These are phyloP conservation scores for Mentha longifolia DNA, from an alignment of 257 asterid species.

Conservation along the genomic window DNA sequence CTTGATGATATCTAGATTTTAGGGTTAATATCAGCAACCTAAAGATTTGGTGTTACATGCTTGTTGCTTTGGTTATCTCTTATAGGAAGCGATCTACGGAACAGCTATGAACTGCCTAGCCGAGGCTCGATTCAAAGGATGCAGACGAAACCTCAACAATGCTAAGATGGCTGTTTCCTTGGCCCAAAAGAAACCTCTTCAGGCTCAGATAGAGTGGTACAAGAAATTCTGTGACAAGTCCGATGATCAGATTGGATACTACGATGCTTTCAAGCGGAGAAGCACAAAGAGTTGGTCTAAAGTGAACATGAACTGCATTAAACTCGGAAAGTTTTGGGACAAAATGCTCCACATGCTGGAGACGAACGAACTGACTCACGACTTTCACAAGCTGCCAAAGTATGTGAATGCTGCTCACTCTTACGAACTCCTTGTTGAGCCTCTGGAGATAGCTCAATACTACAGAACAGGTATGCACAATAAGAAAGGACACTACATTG, in stretches of 20 bases:
- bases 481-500: slow-evolving; percentile 72
- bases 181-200: slow-evolving; percentile 59
- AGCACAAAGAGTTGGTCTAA: slow-evolving; percentile 52
- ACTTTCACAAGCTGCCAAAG: slow-evolving; percentile 68
- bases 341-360: slow-evolving; percentile 63
- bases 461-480: slow-evolving; percentile 64
- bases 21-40: not conserved
- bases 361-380: slow-evolving; percentile 73
- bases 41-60: slow-evolving; percentile 9
- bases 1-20: not conserved
- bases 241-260: slow-evolving; percentile 77
- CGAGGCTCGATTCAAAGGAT: slow-evolving; percentile 64
- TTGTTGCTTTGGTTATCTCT: slow-evolving; percentile 22
- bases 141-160: slow-evolving; percentile 67
- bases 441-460: slow-evolving; percentile 88
- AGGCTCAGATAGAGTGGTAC: slow-evolving; percentile 88
- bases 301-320: slow-evolving; percentile 59
- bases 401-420: slow-evolving; percentile 72
- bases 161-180: slow-evolving; percentile 71
- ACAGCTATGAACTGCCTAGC: slow-evolving; percentile 59
- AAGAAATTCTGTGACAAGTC: slow-evolving; percentile 68
- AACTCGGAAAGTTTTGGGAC: slow-evolving; percentile 72
- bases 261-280: slow-evolving; percentile 76
- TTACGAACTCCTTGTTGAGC: slow-evolving; percentile 85
- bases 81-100: slow-evolving; percentile 57